Evolutionary conservation across 1,284 basidiomycete genomes (phyloP).

Genomic region (Xanthoconium separans): DNA sequence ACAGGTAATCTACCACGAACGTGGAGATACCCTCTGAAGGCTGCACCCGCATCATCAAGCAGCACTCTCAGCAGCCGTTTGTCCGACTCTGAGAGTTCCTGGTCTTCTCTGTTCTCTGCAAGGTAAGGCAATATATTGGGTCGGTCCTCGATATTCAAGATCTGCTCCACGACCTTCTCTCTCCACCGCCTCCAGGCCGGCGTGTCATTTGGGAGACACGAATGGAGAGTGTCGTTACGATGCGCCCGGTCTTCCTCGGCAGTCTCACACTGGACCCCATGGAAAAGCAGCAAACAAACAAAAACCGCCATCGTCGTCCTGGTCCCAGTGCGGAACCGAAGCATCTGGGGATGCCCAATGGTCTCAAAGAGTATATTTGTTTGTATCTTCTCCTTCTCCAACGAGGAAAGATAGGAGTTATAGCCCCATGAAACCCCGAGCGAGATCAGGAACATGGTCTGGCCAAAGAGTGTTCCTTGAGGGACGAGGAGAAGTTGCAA

Average conservation of each 20-base stretch:
- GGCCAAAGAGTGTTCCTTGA: constrained; percentile 28
- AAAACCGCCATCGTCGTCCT: constrained; percentile 7
- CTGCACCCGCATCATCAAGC: neutral
- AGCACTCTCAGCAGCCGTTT: no score
- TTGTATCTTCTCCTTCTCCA: constrained; percentile 22
- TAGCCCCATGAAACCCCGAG: constrained; percentile 30
- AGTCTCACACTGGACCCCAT: neutral
- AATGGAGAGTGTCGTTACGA: no score
- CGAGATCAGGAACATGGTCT: constrained; percentile 27
- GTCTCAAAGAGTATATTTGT: neutral
- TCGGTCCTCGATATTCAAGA: neutral
- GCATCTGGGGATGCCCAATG: neutral
- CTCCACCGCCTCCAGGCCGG: no score
- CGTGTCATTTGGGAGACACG: neutral
- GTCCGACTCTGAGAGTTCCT: no score
- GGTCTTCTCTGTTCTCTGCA: no score
- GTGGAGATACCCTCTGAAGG: neutral
- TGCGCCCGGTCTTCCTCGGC: no score
- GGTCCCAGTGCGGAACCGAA: neutral
- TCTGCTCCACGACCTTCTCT: constrained; percentile 10
- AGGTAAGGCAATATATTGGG: neutral
- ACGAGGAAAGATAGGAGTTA: constrained; percentile 25
- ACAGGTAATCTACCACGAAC: neutral
- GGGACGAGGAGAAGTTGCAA: constrained; percentile 27
- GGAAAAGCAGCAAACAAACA: constrained; percentile 15